A percentile compares a stretch with the other conserved stretches of the same genome.
Evolutionary conservation across 305 asterid genomes (phyloP).

Genomic region (Fraxinus sp.): DNA sequence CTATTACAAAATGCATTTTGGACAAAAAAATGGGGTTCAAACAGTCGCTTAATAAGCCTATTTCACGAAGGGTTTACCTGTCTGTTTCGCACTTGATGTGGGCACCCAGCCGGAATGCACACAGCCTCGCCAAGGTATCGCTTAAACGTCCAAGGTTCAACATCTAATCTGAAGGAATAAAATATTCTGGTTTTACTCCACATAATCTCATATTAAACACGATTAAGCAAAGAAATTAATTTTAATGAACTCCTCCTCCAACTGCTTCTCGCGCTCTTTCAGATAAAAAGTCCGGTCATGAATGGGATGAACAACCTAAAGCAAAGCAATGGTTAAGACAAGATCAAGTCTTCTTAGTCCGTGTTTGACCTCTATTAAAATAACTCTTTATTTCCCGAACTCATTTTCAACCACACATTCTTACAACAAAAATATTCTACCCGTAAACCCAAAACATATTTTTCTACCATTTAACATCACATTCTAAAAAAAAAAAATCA

Average conservation of each 20-base stretch:
- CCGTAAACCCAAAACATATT: too few species aligned
- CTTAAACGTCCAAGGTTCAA: constrained; percentile 83
- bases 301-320: constrained; percentile 67
- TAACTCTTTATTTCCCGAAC: too few species aligned
- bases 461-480: too few species aligned
- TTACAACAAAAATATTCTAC: too few species aligned
- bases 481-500: too few species aligned
- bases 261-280: constrained; percentile 53
- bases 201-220: neutral
- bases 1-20: too few species aligned
- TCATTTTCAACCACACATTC: too few species aligned
- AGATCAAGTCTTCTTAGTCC: neutral
- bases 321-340: constrained; percentile 17
- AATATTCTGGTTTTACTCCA: constrained; percentile 5
- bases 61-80: constrained; percentile 39
- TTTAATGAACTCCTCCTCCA: constrained; percentile 67
- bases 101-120: constrained; percentile 82
- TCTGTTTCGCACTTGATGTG: constrained; percentile 80
- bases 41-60: neutral
- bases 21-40: too few species aligned
- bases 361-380: too few species aligned
- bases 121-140: constrained; percentile 79
- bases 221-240: neutral
- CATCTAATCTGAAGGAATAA: constrained; percentile 30
- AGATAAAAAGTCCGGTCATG: constrained; percentile 72